A percentile compares a stretch with the other conserved stretches of the same genome.
Evolutionary conservation across 495 filamentous ascomycete genomes (phyloP).

Genomic region (Daldinia concentrica): DNA sequence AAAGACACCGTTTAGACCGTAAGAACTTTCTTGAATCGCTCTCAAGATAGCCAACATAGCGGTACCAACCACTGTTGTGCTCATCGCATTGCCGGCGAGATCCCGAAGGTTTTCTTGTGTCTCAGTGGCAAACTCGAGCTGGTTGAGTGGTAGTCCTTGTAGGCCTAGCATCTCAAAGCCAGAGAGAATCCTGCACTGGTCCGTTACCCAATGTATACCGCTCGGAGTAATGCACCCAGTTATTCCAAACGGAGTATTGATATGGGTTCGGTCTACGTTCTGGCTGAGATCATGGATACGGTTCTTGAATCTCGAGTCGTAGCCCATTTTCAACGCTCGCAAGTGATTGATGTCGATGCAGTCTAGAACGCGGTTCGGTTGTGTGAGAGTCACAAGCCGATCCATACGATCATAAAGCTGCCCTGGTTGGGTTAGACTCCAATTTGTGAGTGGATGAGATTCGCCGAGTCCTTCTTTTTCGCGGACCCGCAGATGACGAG

Average conservation of each 20-base stretch:
- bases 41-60: slow-evolving; percentile 59
- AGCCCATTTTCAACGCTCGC: slow-evolving; percentile 45
- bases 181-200: slow-evolving; percentile 68
- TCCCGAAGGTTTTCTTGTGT: slow-evolving; percentile 71
- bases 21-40: slow-evolving; percentile 42
- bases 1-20: background rate
- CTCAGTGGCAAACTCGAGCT: slow-evolving; percentile 70
- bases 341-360: slow-evolving; percentile 71
- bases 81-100: slow-evolving; percentile 88
- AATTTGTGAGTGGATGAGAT: slow-evolving; percentile 64
- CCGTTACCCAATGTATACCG: slow-evolving; percentile 70
- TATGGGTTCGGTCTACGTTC: slow-evolving; percentile 68
- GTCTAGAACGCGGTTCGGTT: slow-evolving; percentile 70
- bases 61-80: slow-evolving; percentile 74
- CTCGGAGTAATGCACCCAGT: slow-evolving; percentile 75
- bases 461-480: slow-evolving; percentile 57
- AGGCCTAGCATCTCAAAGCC: slow-evolving; percentile 73
- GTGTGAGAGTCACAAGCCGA: slow-evolving; percentile 21
- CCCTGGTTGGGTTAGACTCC: slow-evolving; percentile 60
- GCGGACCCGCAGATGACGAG: slow-evolving; percentile 65
- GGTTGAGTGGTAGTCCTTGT: slow-evolving; percentile 75
- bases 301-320: slow-evolving; percentile 73
- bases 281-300: slow-evolving; percentile 74
- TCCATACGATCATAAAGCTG: slow-evolving; percentile 66
- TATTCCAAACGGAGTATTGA: slow-evolving; percentile 61